These are phyloP conservation scores for Fusarium longipes DNA, from an alignment of 2,329 filamentous ascomycete genomes.

Conservation along the genomic window DNA sequence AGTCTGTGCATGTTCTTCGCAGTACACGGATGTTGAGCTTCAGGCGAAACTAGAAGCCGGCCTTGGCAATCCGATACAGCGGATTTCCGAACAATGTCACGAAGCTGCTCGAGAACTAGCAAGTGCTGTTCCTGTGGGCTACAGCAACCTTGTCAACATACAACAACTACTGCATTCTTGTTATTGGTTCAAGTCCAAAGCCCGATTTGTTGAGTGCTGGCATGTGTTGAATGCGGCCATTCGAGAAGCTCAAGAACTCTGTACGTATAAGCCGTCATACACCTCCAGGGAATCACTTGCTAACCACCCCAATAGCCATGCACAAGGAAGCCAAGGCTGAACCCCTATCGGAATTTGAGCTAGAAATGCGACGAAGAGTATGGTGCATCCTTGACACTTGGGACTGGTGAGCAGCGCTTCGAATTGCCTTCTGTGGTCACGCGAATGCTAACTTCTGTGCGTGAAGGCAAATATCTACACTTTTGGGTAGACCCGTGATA, in stretches of 20 bases:
- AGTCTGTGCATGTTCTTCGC: constrained; percentile 53
- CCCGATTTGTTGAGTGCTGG: constrained; percentile 53
- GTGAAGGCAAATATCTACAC: constrained; percentile 51
- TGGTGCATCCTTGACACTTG: constrained; percentile 54
- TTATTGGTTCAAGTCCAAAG: constrained; percentile 54
- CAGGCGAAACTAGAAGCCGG: constrained; percentile 49
- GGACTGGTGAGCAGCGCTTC: constrained; percentile 51
- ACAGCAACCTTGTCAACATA: constrained; percentile 50
- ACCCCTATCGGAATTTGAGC: constrained; percentile 49
- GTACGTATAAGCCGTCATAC: constrained; percentile 27
- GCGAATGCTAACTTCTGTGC: background rate
- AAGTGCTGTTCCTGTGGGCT: constrained; percentile 49
- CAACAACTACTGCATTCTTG: constrained; percentile 53
- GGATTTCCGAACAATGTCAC: constrained; percentile 50
- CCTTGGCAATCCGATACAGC: constrained; percentile 46
- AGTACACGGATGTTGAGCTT: constrained; percentile 49
- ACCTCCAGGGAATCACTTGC: background rate
- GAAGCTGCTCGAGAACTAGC: constrained; percentile 50
- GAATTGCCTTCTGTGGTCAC: background rate
- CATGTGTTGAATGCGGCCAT: constrained; percentile 52
- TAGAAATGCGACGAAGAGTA: constrained; percentile 51
- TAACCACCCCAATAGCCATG: constrained; percentile 42
- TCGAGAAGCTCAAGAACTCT: constrained; percentile 52
- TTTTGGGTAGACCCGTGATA: constrained; percentile 51
- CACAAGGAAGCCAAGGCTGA: constrained; percentile 48